Evolutionary conservation across 2,329 filamentous ascomycete species (phyloP), one percentile per base, ranked within the genome.

Genomic region (Arthrobotrys iridis): DNA sequence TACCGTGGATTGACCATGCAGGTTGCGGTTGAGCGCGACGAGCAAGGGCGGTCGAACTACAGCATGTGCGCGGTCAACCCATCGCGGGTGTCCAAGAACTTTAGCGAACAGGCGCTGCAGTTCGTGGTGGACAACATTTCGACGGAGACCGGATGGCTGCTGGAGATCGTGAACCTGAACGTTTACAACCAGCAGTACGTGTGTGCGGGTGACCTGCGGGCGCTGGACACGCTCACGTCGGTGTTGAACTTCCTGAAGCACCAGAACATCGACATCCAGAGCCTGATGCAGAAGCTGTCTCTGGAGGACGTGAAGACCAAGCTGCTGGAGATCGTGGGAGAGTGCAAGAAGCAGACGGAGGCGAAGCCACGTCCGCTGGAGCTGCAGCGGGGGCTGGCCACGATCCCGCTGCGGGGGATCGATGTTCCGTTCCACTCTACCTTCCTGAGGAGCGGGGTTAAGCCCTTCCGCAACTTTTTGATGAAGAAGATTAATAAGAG

Each of bases 401-500:
- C 94, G 22, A 98, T 99, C 79, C 95, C 96, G 45, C 91, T 99
- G 78, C 92, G 91, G 81, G 96, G 96, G 77, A 99, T 99, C 80
- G 95, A 99, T 80, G 96, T 98, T 81, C 95, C 95, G 46, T 99
- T 99, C 92, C 95, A 99, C 87, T 95, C 91, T 79, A 99, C 95
- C 15, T 99, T 99, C 87, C 85, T 99, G 84, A 92, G 96, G 66
- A 97, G 93, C 40, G 96, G 95, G 80, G 95, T 99, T 83, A 99
- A 99, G 87, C 95, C 96, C 50, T 99, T 99, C 93, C 89, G 95
- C 79, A 94, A 90, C 46, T 99, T 99, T 88, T 84, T 99, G 82
- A 90, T 98, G 80, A 99, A 98, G 91, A 99, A 99, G 88, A 98
- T 99, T 85, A 93, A 98, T 87, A 97, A 96, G 89, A 97, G 93